Evolutionary conservation across 768 basidiomycete genomes (phyloP), one percentile per base, ranked within the genome.

Genomic region (Austroboletus festivus): DNA sequence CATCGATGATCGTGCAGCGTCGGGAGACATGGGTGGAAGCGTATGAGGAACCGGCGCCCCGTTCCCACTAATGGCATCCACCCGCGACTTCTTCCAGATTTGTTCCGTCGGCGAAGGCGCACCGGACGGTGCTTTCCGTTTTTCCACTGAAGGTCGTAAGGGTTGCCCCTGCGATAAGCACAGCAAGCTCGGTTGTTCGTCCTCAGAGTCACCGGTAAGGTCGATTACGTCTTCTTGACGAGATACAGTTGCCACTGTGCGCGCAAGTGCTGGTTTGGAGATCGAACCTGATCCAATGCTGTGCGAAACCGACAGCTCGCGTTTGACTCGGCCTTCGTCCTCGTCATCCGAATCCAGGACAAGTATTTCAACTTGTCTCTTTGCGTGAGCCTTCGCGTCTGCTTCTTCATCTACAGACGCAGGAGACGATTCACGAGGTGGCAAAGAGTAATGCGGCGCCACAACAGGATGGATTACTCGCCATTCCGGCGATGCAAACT

Each of bases 151-250:
- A n/a, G 60, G 68, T 11, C 47, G 56, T 13, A 48, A 46, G 18
- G 65, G 52, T 41, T 61, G 66, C 11, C 67, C 57, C 23, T 74
- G 78, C 19, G 56, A 51, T 11, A 53, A 55, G 33, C 47, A 31
- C 23, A 61, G 59, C 13, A 64, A 57, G 42, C 59, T 65, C 24
- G 67, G 64, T 28, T 75, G 79, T 42, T 93, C 91, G 12, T 88
- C 86, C 48, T 89, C 86, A 20, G 82, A 81, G 59, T 90, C 88
- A 51, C 84, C 70, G 3, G 93, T 93, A 50, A 95, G 70, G 63
- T 95, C 93, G 54, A 94, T 93, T 38, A 94, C 83, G 54, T 80
- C 76, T 12, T 71, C 68, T 20, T 58, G 60, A 52, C 65, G 65
- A 43, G 67, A 66, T 20, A 38, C 30, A 18, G 33, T 42, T 11